Evolutionary conservation across 2,329 filamentous ascomycete genomes (phyloP).

Genomic region (Clathrospora elynae): DNA sequence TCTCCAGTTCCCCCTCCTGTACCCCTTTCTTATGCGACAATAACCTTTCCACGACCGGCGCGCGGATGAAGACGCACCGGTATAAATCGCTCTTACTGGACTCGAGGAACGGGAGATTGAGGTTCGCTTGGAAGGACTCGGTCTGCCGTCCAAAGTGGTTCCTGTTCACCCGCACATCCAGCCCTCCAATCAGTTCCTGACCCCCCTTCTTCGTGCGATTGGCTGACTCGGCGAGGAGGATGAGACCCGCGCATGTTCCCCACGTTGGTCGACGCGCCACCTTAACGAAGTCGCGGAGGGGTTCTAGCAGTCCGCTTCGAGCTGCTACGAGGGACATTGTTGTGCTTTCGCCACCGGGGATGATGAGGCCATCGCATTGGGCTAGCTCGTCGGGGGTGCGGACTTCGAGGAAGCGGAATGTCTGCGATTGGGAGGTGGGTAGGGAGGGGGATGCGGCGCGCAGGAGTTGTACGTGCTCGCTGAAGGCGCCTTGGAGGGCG

Average conservation of each 20-base stretch:
- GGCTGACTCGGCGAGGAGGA: slow-evolving; percentile 84
- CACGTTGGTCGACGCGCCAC: slow-evolving; percentile 80
- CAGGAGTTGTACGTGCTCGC: slow-evolving; percentile 82
- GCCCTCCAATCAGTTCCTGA: slow-evolving; percentile 89
- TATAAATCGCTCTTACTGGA: slow-evolving; percentile 60
- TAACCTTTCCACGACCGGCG: slow-evolving; percentile 87
- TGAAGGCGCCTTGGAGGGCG: slow-evolving; percentile 89
- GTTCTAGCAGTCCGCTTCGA: slow-evolving; percentile 79
- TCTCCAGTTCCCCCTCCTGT: slow-evolving; percentile 56
- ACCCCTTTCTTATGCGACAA: slow-evolving; percentile 59
- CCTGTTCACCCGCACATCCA: slow-evolving; percentile 86
- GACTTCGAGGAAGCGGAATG: slow-evolving; percentile 71
- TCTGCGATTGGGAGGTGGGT: slow-evolving; percentile 46
- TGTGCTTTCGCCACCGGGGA: slow-evolving; percentile 94
- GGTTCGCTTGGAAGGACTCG: slow-evolving; percentile 81
- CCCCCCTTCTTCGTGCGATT: slow-evolving; percentile 89
- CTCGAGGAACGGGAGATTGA: slow-evolving; percentile 73
- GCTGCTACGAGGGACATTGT: slow-evolving; percentile 87
- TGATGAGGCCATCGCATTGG: slow-evolving; percentile 79
- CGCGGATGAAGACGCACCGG: slow-evolving; percentile 88
- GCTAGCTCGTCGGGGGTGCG: slow-evolving; percentile 74
- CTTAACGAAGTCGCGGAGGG: slow-evolving; percentile 89
- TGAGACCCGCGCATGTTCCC: slow-evolving; percentile 95
- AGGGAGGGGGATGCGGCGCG: slow-evolving; percentile 66
- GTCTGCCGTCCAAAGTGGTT: slow-evolving; percentile 96